phyloP scores from a whole-genome alignment of 2,329 filamentous ascomycete genomes.

The Diplodia mutila region DNA sequence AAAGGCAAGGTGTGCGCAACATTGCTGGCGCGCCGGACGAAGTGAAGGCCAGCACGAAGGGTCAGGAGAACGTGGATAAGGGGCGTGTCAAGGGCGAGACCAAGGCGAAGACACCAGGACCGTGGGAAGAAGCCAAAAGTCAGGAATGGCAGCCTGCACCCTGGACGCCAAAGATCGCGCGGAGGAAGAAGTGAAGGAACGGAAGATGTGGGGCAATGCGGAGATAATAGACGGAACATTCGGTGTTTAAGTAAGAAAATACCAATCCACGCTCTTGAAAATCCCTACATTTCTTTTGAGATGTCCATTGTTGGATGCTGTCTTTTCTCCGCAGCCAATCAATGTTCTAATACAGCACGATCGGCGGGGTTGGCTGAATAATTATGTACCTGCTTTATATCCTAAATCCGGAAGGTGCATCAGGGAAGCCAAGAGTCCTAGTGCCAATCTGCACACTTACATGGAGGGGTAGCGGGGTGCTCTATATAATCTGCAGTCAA shows the following conservation, averaged over 20 bases:
- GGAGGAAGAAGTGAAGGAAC: slow-evolving; percentile 28
- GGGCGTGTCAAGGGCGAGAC: slow-evolving; percentile 34
- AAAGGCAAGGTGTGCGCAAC: slow-evolving; percentile 33
- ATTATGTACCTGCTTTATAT: slow-evolving; percentile 4
- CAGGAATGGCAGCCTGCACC: slow-evolving; percentile 53
- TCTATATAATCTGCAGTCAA: background rate
- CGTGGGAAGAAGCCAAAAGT: slow-evolving; percentile 47
- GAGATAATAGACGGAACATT: slow-evolving; percentile 4
- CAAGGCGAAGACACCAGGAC: slow-evolving; percentile 36
- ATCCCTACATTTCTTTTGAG: background rate
- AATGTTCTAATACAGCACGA: background rate
- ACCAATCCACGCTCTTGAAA: background rate
- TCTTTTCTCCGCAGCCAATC: background rate
- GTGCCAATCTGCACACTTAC: background rate
- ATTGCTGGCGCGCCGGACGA: slow-evolving; percentile 37
- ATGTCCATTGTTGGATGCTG: background rate
- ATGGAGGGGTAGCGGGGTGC: background rate
- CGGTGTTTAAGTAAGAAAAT: background rate
- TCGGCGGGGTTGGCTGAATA: slow-evolving; percentile 13
- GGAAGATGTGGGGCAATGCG: background rate
- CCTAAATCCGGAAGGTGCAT: slow-evolving; percentile 3
- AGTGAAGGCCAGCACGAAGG: slow-evolving; percentile 34
- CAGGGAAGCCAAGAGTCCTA: background rate
- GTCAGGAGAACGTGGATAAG: slow-evolving; percentile 33
- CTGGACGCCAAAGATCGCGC: slow-evolving; percentile 49